Evolutionary conservation across 2,329 filamentous ascomycete genomes (phyloP).

Genomic region (Lecanicillium sp.): DNA sequence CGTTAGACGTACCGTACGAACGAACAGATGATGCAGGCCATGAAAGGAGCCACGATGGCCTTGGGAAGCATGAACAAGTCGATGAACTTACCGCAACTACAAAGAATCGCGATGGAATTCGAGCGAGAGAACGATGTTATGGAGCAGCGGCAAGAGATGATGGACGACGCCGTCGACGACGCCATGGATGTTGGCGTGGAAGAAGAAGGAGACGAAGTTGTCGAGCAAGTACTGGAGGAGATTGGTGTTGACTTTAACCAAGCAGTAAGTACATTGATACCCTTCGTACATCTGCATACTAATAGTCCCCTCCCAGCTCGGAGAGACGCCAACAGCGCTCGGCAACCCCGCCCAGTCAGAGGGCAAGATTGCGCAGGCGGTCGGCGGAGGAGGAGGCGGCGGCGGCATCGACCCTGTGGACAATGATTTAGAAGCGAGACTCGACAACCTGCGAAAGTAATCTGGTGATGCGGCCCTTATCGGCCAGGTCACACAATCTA

Average conservation of each 20-base stretch:
- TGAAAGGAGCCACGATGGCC: constrained; percentile 94
- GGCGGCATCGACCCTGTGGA: constrained; percentile 65
- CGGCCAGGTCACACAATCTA: too few species aligned
- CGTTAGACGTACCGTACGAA: constrained; percentile 88
- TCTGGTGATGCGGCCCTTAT: background rate
- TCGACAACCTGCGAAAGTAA: constrained; percentile 74
- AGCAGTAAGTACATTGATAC: constrained; percentile 55
- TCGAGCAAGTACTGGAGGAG: constrained; percentile 93
- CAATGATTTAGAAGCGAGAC: constrained; percentile 86
- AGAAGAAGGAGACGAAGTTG: constrained; percentile 93
- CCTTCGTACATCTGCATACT: constrained; percentile 18
- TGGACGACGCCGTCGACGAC: constrained; percentile 98
- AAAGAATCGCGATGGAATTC: constrained; percentile 98
- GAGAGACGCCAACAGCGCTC: constrained; percentile 81
- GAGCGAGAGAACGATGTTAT: constrained; percentile 98
- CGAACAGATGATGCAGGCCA: constrained; percentile 99
- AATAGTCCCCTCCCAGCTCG: constrained; percentile 55
- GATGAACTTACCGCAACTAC: constrained; percentile 93
- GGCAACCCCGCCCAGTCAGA: constrained; percentile 69
- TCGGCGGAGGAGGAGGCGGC: constrained; percentile 53
- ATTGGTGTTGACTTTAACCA: constrained; percentile 92
- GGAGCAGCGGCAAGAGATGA: constrained; percentile 98
- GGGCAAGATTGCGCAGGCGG: constrained; percentile 75
- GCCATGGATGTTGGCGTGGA: constrained; percentile 86
- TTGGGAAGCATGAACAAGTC: constrained; percentile 95